A percentile compares a stretch with the other conserved stretches of the same genome.
Conservation (phyloP, 495 filamentous ascomycete genomes). For the Astrothelium subdiscretum region DNA sequence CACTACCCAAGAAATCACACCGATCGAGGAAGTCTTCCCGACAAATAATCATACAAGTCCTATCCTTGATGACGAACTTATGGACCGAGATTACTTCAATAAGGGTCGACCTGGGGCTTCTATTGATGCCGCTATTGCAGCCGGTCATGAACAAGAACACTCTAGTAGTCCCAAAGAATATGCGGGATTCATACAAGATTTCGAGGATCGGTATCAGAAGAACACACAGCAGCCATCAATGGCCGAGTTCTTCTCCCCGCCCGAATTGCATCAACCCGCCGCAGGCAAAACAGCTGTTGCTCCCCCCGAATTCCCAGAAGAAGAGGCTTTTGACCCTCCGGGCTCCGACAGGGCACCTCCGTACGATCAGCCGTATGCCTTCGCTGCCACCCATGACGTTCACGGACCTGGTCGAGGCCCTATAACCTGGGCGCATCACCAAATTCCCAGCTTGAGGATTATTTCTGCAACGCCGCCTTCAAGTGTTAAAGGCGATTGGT, state of each 20-base stretch:
- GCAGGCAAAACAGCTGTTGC: slow-evolving; percentile 12
- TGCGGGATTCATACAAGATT: background rate
- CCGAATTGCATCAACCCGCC: background rate
- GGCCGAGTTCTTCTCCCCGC: slow-evolving; percentile 21
- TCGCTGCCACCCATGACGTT: background rate
- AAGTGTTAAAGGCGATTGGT: background rate
- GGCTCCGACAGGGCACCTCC: background rate
- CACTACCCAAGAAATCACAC: slow-evolving; percentile 10
- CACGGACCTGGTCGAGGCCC: background rate
- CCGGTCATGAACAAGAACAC: background rate
- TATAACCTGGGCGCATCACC: background rate
- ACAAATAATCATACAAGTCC: slow-evolving; percentile 1
- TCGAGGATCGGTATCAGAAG: background rate
- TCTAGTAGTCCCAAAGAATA: slow-evolving; percentile 7
- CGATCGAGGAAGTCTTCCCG: slow-evolving; percentile 10
- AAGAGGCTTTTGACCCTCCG: background rate
- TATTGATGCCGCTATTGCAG: background rate
- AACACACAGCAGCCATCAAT: slow-evolving; percentile 3
- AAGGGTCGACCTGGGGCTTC: background rate
- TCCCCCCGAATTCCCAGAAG: background rate
- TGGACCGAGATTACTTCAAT: slow-evolving; percentile 27
- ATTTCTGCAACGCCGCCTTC: background rate
- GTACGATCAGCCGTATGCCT: background rate
- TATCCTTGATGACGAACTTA: slow-evolving; percentile 25
- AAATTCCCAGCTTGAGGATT: background rate